A percentile compares a stretch with the other conserved stretches of the same genome.
Conservation (phyloP, 768 basidiomycete genomes). For the Botryobasidium botryosum region DNA sequence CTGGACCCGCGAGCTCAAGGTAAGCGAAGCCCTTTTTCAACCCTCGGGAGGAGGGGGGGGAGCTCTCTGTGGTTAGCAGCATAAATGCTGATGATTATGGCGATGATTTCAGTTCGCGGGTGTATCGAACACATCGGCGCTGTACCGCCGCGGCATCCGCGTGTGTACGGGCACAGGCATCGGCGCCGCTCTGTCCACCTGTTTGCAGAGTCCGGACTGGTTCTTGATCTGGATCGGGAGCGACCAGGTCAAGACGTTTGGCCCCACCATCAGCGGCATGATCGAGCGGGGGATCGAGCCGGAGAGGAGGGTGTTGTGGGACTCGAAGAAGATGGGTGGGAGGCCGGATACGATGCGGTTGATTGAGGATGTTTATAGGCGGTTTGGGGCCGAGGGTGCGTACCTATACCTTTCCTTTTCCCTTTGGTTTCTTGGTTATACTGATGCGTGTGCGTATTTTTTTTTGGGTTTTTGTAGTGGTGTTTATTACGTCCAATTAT, state of each 20-base stretch:
- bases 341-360: constrained; percentile 67
- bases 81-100: background rate
- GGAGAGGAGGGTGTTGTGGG: constrained; percentile 61
- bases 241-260: constrained; percentile 73
- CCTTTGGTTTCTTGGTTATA: too few relatives aligned
- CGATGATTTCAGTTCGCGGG: constrained; percentile 44
- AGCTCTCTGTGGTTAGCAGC: background rate
- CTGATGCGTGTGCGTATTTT: too few relatives aligned
- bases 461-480: background rate
- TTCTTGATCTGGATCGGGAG: constrained; percentile 35
- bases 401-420: too few relatives aligned
- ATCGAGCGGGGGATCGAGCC: constrained; percentile 56
- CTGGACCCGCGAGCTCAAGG: constrained; percentile 73
- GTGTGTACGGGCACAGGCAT: constrained; percentile 73
- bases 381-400: constrained; percentile 64
- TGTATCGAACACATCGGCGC: constrained; percentile 59
- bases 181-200: constrained; percentile 62
- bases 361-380: constrained; percentile 45
- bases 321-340: constrained; percentile 50
- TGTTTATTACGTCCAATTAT: background rate
- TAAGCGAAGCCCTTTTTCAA: too few relatives aligned
- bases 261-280: constrained; percentile 57
- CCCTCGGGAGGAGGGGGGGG: too few relatives aligned
- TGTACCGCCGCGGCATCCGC: constrained; percentile 68
- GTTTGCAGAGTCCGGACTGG: constrained; percentile 61